Evolutionary conservation across 163 green algal species (phyloP), one percentile per base, ranked within the genome.

Genomic region (Chlamydomonas reinhardtii): DNA sequence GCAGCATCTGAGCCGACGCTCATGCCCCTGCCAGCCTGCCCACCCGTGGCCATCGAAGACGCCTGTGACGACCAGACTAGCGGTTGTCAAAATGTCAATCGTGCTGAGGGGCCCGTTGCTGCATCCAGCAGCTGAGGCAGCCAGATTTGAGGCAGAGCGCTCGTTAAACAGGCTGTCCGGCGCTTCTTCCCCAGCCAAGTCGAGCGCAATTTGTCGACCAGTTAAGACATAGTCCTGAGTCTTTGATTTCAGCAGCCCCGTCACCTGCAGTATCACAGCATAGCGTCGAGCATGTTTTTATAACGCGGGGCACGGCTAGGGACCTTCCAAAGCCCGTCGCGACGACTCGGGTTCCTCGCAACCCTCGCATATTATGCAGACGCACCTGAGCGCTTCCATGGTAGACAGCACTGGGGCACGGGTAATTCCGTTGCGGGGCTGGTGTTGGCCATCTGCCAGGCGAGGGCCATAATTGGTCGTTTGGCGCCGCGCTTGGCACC

Each of bases 1-100:
- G 39, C 39, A 5, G 39, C 8, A 8, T 48, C 39, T 48, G 39
- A 48, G 8, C 8, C 5, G 39, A n/a, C n/a, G n/a, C n/a, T 32
- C 64, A 16, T 3, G 20, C 14, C 64, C 29, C 29, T 35, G 29
- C 29, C 0, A 24, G 29, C 65, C 29, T 0, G 2, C 66, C 31
- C 69, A 77, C 69, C 79, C 68, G 35, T 85, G 79, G 48, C 79
- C 79, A 27, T 85, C 79, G 19, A 85, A 85, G 0, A 85, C 79
- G 27, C 79, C 79, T 16, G 79, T 77, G 3, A 85, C 68, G 0
- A 85, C 64, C 8, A 85, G 59, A 14, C 52, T 77, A 0, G 68
- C 32, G 2, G 48, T 31, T 4, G 15, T 68, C 4, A 29, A 25
- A 9, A 76, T 68, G 61, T 64, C 25, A 12, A 54, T 68, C 4